Evolutionary conservation across 768 basidiomycete genomes (phyloP), one percentile per base, ranked within the genome.

Genomic region (Serendipita sp.): DNA sequence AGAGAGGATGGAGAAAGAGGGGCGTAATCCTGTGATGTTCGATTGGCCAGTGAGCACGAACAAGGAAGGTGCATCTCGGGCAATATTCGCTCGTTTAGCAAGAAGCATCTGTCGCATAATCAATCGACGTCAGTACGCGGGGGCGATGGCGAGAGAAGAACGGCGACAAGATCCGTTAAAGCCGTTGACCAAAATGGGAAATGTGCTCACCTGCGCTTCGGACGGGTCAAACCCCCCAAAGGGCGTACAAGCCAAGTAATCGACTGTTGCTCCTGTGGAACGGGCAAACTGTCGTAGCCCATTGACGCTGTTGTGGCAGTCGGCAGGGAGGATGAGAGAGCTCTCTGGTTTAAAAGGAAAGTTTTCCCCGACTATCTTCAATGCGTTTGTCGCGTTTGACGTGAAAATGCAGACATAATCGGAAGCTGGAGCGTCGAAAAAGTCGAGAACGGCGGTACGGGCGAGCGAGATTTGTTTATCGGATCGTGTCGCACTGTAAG

Each of bases 271-370:
- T 11, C 84, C 83, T 47, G 78, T 78, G 65, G 75, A 73, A 11
- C 71, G 70, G 0, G 88, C 88, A 69, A 82, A 91, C 73, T 86
- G 79, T 47, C 89, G 80, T 66, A 91, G 86, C 7, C 89, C 89
- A 68, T 91, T 85, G 18, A 91, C 84, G 67, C 87, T 89, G 70
- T 90, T 91, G 72, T 92, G 90, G 4, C 87, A 85, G 73, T 92
- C 89, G 15, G 80, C 78, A 18, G 85, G 81, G 64, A 91, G 82
- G 60, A 91, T 79, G 70, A 83, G 85, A 52, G 73, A 74, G 62
- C 83, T 81, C n/a, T 77, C 79, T 44, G 75, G 75, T 3, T 71
- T 72, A 70, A 90, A 91, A 0, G 86, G 87, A 69, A 84, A 92
- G 0, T 88, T 78, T 73, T 92, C 89, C 38, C 89, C 90, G 45